Conservation (phyloP, 352 stramenopile genomes). For the Phytophthora palmivora region DNA sequence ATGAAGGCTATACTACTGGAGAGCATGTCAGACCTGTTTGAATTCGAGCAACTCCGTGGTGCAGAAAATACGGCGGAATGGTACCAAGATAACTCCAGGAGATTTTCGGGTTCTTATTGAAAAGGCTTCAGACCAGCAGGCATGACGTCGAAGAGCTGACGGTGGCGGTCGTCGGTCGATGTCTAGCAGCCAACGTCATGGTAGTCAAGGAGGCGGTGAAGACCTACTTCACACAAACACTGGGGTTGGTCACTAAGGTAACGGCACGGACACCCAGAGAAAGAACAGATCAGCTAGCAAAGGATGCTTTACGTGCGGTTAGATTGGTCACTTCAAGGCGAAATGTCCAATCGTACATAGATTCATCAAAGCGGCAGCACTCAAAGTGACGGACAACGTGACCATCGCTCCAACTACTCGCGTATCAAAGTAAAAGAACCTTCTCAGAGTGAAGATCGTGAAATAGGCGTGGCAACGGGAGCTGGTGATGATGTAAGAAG, state of each 20-base stretch:
- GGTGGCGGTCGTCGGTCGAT: neutral
- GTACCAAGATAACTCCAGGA: no score
- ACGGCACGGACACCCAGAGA: no score
- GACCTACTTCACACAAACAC: no score
- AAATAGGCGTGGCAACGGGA: neutral
- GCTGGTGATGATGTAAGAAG: neutral
- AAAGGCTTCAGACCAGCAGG: neutral
- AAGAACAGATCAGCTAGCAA: neutral
- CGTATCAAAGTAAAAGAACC: no score
- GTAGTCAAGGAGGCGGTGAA: neutral
- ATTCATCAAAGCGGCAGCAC: no score
- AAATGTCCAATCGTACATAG: no score
- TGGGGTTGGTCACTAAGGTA: no score
- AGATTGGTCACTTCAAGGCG: no score
- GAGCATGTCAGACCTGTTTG: neutral
- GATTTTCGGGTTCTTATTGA: neutral
- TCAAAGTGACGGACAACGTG: no score
- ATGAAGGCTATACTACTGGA: conserved; percentile 2
- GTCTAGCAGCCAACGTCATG: neutral
- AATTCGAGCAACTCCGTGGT: neutral
- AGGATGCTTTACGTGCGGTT: neutral
- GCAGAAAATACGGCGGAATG: neutral
- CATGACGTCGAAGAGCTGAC: neutral
- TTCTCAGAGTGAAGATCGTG: no score
- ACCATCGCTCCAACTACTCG: no score